Evolutionary conservation across 163 green algal species (phyloP), one percentile per base, ranked within the genome.

Genomic region (Scenedesmus sp.): DNA sequence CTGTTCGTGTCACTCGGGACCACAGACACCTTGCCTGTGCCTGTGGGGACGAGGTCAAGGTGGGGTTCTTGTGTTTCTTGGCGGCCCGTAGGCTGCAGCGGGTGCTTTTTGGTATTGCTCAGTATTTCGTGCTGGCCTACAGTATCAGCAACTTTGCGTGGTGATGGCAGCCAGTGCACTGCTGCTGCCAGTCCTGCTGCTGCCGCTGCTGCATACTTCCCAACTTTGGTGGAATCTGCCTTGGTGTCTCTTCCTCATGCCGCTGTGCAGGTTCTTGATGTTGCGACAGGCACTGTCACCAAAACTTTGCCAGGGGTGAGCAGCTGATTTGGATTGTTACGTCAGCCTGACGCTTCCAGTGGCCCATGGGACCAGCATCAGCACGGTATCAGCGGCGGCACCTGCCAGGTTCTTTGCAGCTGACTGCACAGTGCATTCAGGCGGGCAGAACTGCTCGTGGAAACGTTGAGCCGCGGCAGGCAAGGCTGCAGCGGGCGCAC

Each of bases 11-110:
- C 0, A 97, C 94, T 0, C 72, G 78, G 1, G 95, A 97, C 93
- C 95, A 96, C 15, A 93, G 92, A 53, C 93, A 95, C 35, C 76
- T 98, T 1, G 96, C 93, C 3, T 99, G 97, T 81, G 94, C 95
- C 0, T 99, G 97, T 91, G 93, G 88, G 13, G 97, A 99, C 65
- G 96, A 99, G 76, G 95, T 98, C 86, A 99, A 99, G 95, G 96
- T 98, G 70, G 65, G 90, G 79, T 59, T 49, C 42, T 40, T 40
- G 5, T 3, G 3, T 35, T 84, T 40, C 65, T 76, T 76, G 65
- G 65, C 65, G 65, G 65, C 30, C 30, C 44, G 37, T 35, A 24
- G 15, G 85, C 85, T 61, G n/a, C 70, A 83, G 42, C 43, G 56
- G 37, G 24, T 81, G 61, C 44, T 40, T 73, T 76, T 40, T 15